Percentiles rank a stretch among this genome's conserved stretches.
phyloP scores from a whole-genome alignment of 768 basidiomycete species.

The Suillus cothurnatus region DNA sequence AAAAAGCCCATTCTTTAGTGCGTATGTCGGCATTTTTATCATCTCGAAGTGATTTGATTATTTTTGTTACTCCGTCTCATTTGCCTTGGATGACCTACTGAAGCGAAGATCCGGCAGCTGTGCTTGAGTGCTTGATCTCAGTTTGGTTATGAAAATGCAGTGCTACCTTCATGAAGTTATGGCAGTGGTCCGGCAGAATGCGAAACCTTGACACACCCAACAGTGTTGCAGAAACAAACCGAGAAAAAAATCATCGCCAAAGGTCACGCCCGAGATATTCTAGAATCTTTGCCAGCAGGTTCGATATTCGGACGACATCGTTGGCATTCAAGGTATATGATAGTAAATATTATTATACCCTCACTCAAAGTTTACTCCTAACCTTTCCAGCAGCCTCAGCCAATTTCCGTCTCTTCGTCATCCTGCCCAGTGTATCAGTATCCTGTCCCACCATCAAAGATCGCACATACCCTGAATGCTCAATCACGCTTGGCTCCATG shows the following conservation, averaged over 20 bases:
- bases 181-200: not conserved
- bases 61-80: not conserved
- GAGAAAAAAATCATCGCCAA: not conserved
- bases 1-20: not conserved
- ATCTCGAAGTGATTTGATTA: not conserved
- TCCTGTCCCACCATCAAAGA: not conserved
- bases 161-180: not conserved
- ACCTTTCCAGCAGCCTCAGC: constrained; percentile 26
- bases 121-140: not conserved
- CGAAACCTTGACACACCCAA: not conserved
- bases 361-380: constrained; percentile 28
- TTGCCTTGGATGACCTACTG: not conserved
- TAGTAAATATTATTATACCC: not conserved
- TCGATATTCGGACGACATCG: not conserved
- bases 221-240: no score
- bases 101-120: not conserved
- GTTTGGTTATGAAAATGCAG: not conserved
- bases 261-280: not conserved
- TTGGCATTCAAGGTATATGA: not conserved
- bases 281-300: not conserved
- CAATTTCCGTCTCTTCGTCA: constrained; percentile 34
- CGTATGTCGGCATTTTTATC: not conserved
- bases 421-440: constrained; percentile 20
- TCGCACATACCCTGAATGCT: constrained; percentile 73
- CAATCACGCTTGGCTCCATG: constrained; percentile 62